These are phyloP conservation scores for Podochytrium sp. DNA, from an alignment of 192 early-diverging fungal species.

Conservation along the genomic window DNA sequence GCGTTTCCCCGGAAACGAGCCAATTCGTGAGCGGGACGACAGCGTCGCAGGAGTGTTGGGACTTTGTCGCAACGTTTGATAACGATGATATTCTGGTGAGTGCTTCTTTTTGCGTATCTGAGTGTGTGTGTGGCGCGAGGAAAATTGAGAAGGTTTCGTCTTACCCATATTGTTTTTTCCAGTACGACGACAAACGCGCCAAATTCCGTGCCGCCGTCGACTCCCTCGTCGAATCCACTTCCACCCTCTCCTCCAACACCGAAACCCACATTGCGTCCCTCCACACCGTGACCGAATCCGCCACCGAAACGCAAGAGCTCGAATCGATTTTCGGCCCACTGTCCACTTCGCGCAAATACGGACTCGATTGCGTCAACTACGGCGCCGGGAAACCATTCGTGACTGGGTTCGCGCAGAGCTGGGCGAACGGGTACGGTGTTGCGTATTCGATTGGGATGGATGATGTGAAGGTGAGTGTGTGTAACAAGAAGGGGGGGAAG, in stretches of 20 bases:
- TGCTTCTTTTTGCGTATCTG: too few relatives aligned
- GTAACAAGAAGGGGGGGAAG: slow-evolving; percentile 45
- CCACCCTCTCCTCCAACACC: background rate
- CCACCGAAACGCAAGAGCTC: background rate
- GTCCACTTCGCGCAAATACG: background rate
- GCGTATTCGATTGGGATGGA: slow-evolving; percentile 61
- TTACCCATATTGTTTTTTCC: background rate
- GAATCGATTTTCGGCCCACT: background rate
- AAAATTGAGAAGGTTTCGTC: background rate
- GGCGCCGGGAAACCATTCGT: slow-evolving; percentile 13
- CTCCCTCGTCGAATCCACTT: slow-evolving; percentile 46
- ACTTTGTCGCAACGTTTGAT: slow-evolving; percentile 76
- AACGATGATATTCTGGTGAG: slow-evolving; percentile 66
- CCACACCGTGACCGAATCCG: background rate
- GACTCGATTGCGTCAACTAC: slow-evolving; percentile 3
- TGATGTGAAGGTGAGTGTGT: slow-evolving; percentile 60
- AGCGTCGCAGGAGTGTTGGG: slow-evolving; percentile 71
- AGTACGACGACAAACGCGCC: slow-evolving; percentile 60
- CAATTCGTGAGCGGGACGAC: slow-evolving; percentile 74
- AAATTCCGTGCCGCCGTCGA: slow-evolving; percentile 46
- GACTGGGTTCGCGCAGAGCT: slow-evolving; percentile 50
- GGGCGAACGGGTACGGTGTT: slow-evolving; percentile 55
- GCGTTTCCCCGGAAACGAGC: background rate
- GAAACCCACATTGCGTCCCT: background rate
- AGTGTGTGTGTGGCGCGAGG: too few relatives aligned